Base-by-base conservation (phyloP, 1,139 yeast species). In the Yamadazyma epiphylla region DNA sequence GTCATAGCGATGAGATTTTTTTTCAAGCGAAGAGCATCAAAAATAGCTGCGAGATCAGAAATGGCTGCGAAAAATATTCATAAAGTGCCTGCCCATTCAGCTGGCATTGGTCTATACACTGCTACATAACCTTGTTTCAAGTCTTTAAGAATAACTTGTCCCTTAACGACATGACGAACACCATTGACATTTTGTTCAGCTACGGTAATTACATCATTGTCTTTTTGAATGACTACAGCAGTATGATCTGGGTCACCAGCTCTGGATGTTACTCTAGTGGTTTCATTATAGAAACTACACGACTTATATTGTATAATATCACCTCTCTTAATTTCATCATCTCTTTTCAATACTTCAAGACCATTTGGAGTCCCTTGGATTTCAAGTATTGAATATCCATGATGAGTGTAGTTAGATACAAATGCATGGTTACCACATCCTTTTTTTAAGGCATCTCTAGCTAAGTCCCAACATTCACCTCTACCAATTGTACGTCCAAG, bases 391-490 rank as follows among this genome's bases (percentile, higher is more conserved):
- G 80, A 69, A 27, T 63, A 78, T 1, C 89, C 89, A 47, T 80
- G 87, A 22, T 61, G 64, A 11, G 56, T 51, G 15, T 77, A 77
- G 13, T 65, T 63, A 8, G 82, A 70, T 2, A 71, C 68, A 57
- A 80, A 68, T 0, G 87, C 87, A 43, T 70, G 73, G 14, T 73
- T 76, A 0, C 80, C 80, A 42, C 83, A 75, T 0, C 80, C 78
- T 35, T 72, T 68, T 29, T 60, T 57, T 23, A 81, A 58, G 0
- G 87, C 86, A 32, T 77, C 76, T 31, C 70, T 69, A 1, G 87
- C 89, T 36, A 82, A 63, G 25, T 84, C 83, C 89, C 89, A 82
- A 54, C 91, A 82, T 48, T 82, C 89, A 7, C 91, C 91, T 30
- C 73, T 56, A 2, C 85, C 86, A 5, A 82, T 83, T 32, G 64